Evolutionary conservation across 345 rosid genomes (phyloP), one percentile per base, ranked within the genome.

Genomic region (Cardamine occulta): DNA sequence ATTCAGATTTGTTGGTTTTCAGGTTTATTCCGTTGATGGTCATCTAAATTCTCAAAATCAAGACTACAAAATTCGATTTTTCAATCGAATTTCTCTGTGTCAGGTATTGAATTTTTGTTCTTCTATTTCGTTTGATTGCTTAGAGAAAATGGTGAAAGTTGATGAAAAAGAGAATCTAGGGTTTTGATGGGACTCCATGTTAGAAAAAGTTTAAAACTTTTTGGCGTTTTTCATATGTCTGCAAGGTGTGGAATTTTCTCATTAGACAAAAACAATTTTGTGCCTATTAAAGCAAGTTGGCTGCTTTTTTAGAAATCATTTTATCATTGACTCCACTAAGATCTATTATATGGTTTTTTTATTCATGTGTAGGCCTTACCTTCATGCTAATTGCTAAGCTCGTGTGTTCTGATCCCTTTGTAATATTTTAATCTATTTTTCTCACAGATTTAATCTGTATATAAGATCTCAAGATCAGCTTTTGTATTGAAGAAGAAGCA

Each of bases 21-120:
- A 83, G 83, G 81, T n/a, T 59, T 47, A 7, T 80, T 24, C 83
- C 68, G 89, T 85, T 84, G 88, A 84, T 86, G 93, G 74, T 91
- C 89, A 85, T 89, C 87, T 91, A 89, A 79, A 48, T 53, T 56
- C 65, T 69, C 66, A 45, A 74, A 14, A 13, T 4, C 63, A 65
- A 5, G 8, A 37, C 44, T 39, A 47, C 24, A 21, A 40, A 68
- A 18, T 4, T 29, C 4, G 42, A 12, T 10, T 7, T 61, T 66
- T 4, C 18, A 66, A 51, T 72, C 63, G 39, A 10, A 7, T 76
- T 49, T 6, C 7, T 21, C 44, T 13, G 7, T 26, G 19, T 5
- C 44, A 42, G 74, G 81, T 66, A 74, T 8, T 72, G 18, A 12
- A 37, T 17, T 37, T 5, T 49, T 21, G 3, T 6, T 14, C 1